Conservation (phyloP, 108 stramenopile genomes). For the Cyclotella distinguenda region DNA sequence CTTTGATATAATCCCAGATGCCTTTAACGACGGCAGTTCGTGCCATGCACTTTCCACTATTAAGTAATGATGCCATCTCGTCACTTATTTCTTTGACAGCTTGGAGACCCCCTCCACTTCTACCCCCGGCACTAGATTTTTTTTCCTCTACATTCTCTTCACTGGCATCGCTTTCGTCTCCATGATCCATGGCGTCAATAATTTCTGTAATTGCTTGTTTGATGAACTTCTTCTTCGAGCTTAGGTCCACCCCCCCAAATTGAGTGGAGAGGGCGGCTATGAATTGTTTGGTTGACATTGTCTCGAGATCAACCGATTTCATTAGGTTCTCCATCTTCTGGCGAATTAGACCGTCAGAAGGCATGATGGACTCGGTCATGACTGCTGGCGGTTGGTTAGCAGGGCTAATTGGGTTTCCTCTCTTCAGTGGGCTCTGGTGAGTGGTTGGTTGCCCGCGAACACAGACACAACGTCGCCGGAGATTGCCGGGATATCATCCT, state of each 20-base stretch:
- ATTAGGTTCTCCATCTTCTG: conserved; percentile 56
- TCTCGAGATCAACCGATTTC: conserved; percentile 66
- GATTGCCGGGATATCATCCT: too few species aligned
- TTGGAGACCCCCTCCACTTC: conserved; percentile 58
- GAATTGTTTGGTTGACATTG: conserved; percentile 74
- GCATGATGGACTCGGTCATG: conserved; percentile 34
- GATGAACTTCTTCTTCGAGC: conserved; percentile 60
- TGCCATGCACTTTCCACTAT: conserved; percentile 57
- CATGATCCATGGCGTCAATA: conserved; percentile 51
- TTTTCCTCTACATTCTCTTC: conserved; percentile 36
- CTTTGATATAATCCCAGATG: conserved; percentile 85
- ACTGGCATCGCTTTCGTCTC: conserved; percentile 21
- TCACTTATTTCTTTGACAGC: conserved; percentile 68
- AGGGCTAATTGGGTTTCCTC: not conserved
- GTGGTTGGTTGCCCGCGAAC: too few species aligned
- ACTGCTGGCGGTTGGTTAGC: not conserved
- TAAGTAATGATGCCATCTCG: conserved; percentile 64
- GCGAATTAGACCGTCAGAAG: conserved; percentile 37
- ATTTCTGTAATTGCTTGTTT: conserved; percentile 61
- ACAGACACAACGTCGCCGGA: too few species aligned
- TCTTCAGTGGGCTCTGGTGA: too few species aligned
- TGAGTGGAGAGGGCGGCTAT: conserved; percentile 61
- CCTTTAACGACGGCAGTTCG: conserved; percentile 80
- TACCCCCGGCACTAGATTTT: conserved; percentile 19
- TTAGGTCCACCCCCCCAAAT: conserved; percentile 60